These are phyloP conservation scores for Boletus mariae DNA, from an alignment of 1,284 basidiomycete species.

Conservation along the genomic window DNA sequence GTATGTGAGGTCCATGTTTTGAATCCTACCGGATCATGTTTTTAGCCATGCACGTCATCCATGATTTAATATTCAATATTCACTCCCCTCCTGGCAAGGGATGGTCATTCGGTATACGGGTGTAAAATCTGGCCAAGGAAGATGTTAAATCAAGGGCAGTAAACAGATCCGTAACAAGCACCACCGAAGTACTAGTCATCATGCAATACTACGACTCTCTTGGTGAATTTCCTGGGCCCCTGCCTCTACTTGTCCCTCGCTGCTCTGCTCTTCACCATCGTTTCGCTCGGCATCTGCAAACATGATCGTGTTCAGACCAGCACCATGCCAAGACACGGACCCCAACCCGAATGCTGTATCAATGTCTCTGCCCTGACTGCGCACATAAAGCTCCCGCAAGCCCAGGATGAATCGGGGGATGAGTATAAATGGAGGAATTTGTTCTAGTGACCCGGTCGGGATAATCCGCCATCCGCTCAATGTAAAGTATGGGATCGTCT, in stretches of 20 bases:
- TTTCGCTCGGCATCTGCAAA: not conserved
- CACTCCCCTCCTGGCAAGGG: too few relatives aligned
- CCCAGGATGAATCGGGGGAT: not conserved
- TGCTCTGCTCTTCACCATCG: not conserved
- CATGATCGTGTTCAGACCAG: not conserved
- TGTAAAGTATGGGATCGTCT: too few relatives aligned
- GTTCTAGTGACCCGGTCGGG: not conserved
- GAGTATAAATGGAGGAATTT: not conserved
- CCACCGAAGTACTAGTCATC: not conserved
- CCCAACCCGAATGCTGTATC: not conserved
- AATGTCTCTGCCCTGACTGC: not conserved
- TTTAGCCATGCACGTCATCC: too few relatives aligned
- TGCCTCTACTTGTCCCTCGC: not conserved
- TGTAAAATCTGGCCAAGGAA: not conserved
- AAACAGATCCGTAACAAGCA: not conserved
- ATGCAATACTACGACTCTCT: not conserved
- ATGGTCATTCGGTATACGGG: too few relatives aligned
- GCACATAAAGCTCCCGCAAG: not conserved
- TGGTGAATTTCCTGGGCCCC: not conserved
- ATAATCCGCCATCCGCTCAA: not conserved
- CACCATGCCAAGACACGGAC: not conserved
- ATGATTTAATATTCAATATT: too few relatives aligned
- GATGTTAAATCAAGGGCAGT: not conserved
- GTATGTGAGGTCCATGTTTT: too few relatives aligned
- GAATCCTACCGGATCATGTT: too few relatives aligned